Percentiles rank a stretch among this genome's conserved stretches.
These are phyloP conservation scores for Penicillium atrosanguineum DNA, from an alignment of 495 filamentous ascomycete species.

Conservation along the genomic window DNA sequence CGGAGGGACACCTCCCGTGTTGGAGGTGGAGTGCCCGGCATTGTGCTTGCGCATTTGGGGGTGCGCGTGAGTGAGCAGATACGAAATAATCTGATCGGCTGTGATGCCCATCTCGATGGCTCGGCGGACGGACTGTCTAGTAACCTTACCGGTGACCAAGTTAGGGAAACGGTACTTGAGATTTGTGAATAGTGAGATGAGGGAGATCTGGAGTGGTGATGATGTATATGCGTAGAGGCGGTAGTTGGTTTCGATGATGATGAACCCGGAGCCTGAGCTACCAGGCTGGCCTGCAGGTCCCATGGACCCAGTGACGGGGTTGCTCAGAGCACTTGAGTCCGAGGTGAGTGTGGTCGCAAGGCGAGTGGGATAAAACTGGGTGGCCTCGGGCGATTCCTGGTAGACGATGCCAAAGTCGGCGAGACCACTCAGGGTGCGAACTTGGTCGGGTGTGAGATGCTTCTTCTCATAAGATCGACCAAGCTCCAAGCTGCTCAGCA, in stretches of 20 bases:
- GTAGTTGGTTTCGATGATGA: slow-evolving; percentile 99
- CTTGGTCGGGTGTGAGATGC: slow-evolving; percentile 73
- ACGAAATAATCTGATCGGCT: slow-evolving; percentile 86
- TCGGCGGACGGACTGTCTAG: slow-evolving; percentile 76
- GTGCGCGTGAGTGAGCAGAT: slow-evolving; percentile 86
- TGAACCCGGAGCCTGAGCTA: slow-evolving; percentile 67
- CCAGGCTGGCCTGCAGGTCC: slow-evolving; percentile 34
- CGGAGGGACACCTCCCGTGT: slow-evolving; percentile 31
- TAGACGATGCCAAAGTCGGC: slow-evolving; percentile 92
- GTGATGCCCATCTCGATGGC: slow-evolving; percentile 92
- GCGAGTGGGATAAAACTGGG: slow-evolving; percentile 89
- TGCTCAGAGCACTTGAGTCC: slow-evolving; percentile 61
- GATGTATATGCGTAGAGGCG: slow-evolving; percentile 94
- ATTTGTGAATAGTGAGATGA: slow-evolving; percentile 84
- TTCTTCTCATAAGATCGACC: slow-evolving; percentile 83
- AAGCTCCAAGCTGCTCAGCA: slow-evolving; percentile 89
- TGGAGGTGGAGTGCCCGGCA: slow-evolving; percentile 42
- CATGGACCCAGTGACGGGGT: slow-evolving; percentile 35
- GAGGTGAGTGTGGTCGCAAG: slow-evolving; percentile 93
- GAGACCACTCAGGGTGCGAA: slow-evolving; percentile 81
- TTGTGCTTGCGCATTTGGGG: slow-evolving; percentile 78
- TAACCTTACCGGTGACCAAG: slow-evolving; percentile 85
- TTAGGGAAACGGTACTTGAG: slow-evolving; percentile 87
- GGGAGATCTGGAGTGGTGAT: slow-evolving; percentile 87
- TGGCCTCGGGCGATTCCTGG: slow-evolving; percentile 52